Base-by-base conservation (phyloP, 2,329 filamentous ascomycete genomes). In the Fusarium palustre region DNA sequence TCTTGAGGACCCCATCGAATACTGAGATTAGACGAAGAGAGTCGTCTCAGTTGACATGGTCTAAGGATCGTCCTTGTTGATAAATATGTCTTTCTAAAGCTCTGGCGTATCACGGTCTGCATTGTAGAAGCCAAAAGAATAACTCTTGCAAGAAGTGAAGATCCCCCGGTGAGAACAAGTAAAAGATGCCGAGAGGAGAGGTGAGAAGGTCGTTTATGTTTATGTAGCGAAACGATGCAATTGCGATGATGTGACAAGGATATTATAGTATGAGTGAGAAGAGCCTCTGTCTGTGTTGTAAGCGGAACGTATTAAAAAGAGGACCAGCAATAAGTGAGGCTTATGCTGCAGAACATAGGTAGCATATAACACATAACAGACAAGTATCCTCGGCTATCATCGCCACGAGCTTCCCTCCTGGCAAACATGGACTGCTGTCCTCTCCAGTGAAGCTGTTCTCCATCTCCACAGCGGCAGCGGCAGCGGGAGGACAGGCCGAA, bases 1-100 rank as follows among this genome's bases (percentile, higher is more conserved):
- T 79, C 75, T 41, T 64, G 67, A 33, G 77, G 71, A 8, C 77
- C 77, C 54, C 64, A 73, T 68, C 73, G 66, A 43, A 77, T 72
- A 47, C 77, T 79, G 49, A 76, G 43, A 12, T 70, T 61, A 22
- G 71, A 57, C 12, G 72, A 68, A 36, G 72, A 59, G 4, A 74
- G 42, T 2, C 63, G 47, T 59, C 72, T 72, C 56, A 36, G 66
- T 50, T 63, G 64, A 20, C 49, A 36, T 45, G 49, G 22, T 39
- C 38, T 56, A 34, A 52, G 43, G 2, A 42, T 20, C n/a, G 50
- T 66, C 63, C 58, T 50, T 49, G 57, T 52, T 16, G 43, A 28
- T 28, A 55, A 25, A 48, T 25, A 20, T 34, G 66, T 59, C 20
- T 52, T 59, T 42, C 50, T 61, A 10, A 68, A 42, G 45, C 62